Percentiles rank a stretch among this genome's conserved stretches.
Evolutionary conservation across 176 grass and related monocot genomes (phyloP).

Genomic region (Bonia amplexicaulis): DNA sequence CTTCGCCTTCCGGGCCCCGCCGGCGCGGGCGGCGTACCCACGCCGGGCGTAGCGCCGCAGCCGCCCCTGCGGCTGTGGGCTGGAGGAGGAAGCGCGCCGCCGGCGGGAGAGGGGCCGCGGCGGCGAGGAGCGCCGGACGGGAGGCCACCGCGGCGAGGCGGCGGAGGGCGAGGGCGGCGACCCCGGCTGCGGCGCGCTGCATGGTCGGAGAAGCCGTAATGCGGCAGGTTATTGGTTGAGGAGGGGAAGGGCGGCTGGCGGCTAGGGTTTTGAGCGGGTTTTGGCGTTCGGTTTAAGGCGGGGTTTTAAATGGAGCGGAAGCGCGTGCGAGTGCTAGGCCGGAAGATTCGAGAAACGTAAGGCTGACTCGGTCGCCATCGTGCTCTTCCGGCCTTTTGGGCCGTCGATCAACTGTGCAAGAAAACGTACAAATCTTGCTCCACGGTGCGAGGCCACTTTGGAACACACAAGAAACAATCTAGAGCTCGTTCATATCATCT

Average conservation of each 20-base stretch:
- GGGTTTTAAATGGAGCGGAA: neutral
- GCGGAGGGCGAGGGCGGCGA: conserved; percentile 9
- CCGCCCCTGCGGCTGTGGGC: neutral
- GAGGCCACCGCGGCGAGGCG: neutral
- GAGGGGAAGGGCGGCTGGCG: neutral
- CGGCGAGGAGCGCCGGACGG: neutral
- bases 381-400: neutral
- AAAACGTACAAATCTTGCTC: neutral
- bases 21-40: conserved; percentile 2
- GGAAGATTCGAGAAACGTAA: conserved; percentile 1
- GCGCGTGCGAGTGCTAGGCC: neutral
- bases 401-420: neutral
- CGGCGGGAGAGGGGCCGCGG: neutral
- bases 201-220: neutral
- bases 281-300: neutral
- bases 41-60: conserved; percentile 6
- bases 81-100: neutral
- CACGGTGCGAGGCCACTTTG: neutral
- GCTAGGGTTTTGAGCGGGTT: conserved; percentile 27
- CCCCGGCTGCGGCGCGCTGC: neutral
- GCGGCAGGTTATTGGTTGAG: neutral
- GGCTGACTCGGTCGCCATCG: neutral
- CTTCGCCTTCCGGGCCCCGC: neutral
- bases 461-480: neutral
- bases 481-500: no score